These are phyloP conservation scores for Emmonsia crescens DNA, from an alignment of 2,329 filamentous ascomycete species.

Conservation along the genomic window DNA sequence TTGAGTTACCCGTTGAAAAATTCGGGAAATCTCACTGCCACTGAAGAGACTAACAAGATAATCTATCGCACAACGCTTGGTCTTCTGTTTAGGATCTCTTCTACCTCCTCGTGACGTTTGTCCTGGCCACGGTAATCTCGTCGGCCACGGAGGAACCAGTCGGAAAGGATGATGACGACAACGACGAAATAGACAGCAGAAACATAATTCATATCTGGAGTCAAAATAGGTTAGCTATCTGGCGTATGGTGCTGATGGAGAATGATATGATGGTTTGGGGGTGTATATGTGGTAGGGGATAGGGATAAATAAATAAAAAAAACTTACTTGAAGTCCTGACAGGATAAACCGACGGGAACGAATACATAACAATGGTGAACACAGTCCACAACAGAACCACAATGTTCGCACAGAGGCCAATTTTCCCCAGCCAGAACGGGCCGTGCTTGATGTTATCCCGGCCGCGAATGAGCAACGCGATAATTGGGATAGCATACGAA, in stretches of 20 bases:
- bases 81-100: slow-evolving; percentile 2
- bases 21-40: too few species aligned
- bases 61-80: background rate
- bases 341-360: slow-evolving; percentile 29
- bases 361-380: slow-evolving; percentile 40
- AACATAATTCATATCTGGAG: slow-evolving; percentile 34
- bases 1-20: background rate
- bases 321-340: slow-evolving; percentile 26
- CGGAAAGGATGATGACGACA: slow-evolving; percentile 24
- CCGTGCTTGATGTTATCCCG: slow-evolving; percentile 36
- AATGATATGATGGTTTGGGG: background rate
- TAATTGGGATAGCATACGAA: slow-evolving; percentile 38
- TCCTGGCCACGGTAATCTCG: slow-evolving; percentile 22
- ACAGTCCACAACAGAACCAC: slow-evolving; percentile 38
- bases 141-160: slow-evolving; percentile 27
- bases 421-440: slow-evolving; percentile 39
- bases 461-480: slow-evolving; percentile 36
- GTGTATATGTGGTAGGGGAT: background rate
- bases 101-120: slow-evolving; percentile 16
- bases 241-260: background rate
- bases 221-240: background rate
- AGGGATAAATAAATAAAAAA: background rate
- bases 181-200: slow-evolving; percentile 28
- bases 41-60: background rate
- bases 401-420: slow-evolving; percentile 35